A percentile compares a stretch with the other conserved stretches of the same genome.
phyloP scores from a whole-genome alignment of 495 filamentous ascomycete genomes.

The Aspergillus campestris region DNA sequence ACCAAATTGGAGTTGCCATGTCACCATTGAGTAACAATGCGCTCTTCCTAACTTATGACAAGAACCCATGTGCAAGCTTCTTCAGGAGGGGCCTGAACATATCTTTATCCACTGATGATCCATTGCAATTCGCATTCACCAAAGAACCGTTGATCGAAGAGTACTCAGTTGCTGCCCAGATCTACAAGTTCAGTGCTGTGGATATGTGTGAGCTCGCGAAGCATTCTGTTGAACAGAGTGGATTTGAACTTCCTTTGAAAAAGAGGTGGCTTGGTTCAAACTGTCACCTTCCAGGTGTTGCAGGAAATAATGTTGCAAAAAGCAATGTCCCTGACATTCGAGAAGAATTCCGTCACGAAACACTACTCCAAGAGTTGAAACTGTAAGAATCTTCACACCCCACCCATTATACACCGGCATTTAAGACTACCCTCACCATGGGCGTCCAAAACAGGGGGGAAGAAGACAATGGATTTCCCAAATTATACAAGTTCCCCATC shows the following conservation, averaged over 20 bases:
- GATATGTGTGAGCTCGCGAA: constrained; percentile 99
- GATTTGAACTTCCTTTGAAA: constrained; percentile 84
- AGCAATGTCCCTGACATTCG: constrained; percentile 92
- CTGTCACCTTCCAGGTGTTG: constrained; percentile 63
- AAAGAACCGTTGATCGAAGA: constrained; percentile 98
- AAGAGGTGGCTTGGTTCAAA: constrained; percentile 78
- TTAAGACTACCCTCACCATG: background rate
- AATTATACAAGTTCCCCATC: background rate
- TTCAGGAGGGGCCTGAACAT: constrained; percentile 93
- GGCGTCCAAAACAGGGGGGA: background rate
- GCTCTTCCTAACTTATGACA: constrained; percentile 90
- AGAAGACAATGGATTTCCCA: background rate
- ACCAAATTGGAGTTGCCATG: constrained; percentile 98
- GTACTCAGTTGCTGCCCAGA: constrained; percentile 95
- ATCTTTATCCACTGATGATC: constrained; percentile 92
- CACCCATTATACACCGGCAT: no score
- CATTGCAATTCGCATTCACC: constrained; percentile 95
- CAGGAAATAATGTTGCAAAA: constrained; percentile 85
- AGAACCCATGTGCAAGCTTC: constrained; percentile 91
- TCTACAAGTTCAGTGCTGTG: constrained; percentile 93
- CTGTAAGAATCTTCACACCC: constrained; percentile 49
- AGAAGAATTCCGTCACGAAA: constrained; percentile 80
- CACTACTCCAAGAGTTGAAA: constrained; percentile 66
- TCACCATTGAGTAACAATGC: constrained; percentile 97
- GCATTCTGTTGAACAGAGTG: constrained; percentile 89